Base-by-base conservation (phyloP, 768 basidiomycete species). In the Megacollybia marginata region DNA sequence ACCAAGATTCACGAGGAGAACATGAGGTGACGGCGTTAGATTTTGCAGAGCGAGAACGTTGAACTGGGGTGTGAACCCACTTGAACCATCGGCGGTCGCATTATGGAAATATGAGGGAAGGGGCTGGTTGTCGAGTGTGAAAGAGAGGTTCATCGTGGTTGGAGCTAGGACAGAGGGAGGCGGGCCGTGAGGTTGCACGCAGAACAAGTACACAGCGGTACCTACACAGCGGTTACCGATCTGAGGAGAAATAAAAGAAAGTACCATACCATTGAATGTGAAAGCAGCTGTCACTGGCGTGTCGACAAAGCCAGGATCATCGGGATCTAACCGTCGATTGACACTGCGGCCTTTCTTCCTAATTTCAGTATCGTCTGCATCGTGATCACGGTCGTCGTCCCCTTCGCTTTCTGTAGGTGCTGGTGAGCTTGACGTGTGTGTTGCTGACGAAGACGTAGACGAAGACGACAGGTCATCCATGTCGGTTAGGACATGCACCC, bases 161-260 rank as follows among this genome's bases (percentile, higher is more conserved):
- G 71, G 68, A 8, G 66, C 57, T 47, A 52, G 55, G 35, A 62
- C 64, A 50, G 50, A 40, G 32, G 46, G 52, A 16, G 57, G 50
- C 9, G 53, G 44, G n/a, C 51, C 63, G 10, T 64, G 55, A 5
- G 70, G 70, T 32, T 69, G 59, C 35, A 75, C 56, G 35, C 67
- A 70, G 56, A 63, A 80, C 20, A 80, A 55, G 52, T 71, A 78
- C 19, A 80, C 59, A 8, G 73, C 74, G 20, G 71, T 68, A 10
- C 78, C 78, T 80, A 55, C 11, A n/a, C 15, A 34, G 19, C 46
- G 3, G 38, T 18, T 13, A 15, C 8, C 13, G 38, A 40, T 5
- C 13, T 40, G 38, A 40, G 35, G 38, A 19, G 18, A 51, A 28
- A 35, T 1, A 31, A 2, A 33, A 11, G n/a, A 18, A 44, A 32